Base-by-base conservation (phyloP, 2,329 filamentous ascomycete species). In the Ophiostoma quercus region DNA sequence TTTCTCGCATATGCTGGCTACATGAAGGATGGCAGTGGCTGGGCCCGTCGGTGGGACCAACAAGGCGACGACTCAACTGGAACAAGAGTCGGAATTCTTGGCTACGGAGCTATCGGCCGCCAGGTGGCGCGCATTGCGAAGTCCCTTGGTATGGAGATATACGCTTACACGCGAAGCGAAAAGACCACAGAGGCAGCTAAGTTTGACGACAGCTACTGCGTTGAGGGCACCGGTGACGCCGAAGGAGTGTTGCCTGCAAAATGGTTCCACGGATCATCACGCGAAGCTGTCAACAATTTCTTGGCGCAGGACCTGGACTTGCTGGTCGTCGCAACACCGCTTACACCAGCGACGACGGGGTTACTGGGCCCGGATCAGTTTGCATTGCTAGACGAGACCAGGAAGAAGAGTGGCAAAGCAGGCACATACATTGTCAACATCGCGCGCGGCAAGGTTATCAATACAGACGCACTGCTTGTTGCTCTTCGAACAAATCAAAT, bases 161-260 rank as follows among this genome's bases (percentile, higher is more conserved):
- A 92, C 76, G 91, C 91, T 0, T 92, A 90, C 80, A 94, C 91
- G 0, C 87, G 90, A 0, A 86, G 86, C 32, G 85, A 89, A 0
- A 88, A 89, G n/a, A 77, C 81, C 9, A 92, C 90, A 0, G 84
- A 87, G 0, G 88, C 88, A 68, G 89, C 87, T 1, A 85, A 84
- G 63, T 81, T 78, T 37, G 90, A 94, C 77, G 76, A 79, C 14
- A 85, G 87, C 7, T 94, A 89, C 79, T 85, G 89, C 43, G 86
- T 92, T 0, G 86, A 88, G 0, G 87, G 88, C 0, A 91, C 90
- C 6, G 85, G 84, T 3, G 85, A 87, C 67, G 80, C 81, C 1
- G 79, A 82, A 0, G 84, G 84, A 9, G 67, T 75, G 4, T 77
- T 84, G 16, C 85, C 85, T 0, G 74, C 78, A 16, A 79, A 78